A percentile compares a stretch with the other conserved stretches of the same genome.
These are phyloP conservation scores for Citrus australasica DNA, from an alignment of 345 rosid species.

Conservation along the genomic window DNA sequence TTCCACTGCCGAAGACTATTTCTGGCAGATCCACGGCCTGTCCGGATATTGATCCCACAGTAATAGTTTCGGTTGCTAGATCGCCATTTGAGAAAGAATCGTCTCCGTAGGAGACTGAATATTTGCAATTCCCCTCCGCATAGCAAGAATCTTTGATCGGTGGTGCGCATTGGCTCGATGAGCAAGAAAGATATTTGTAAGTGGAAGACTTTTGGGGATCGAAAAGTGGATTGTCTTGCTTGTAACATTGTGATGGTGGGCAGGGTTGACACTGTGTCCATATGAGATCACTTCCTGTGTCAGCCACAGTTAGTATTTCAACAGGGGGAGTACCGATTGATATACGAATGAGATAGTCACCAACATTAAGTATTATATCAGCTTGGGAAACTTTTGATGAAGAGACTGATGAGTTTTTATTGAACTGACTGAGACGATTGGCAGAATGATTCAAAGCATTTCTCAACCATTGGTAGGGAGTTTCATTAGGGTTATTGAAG, in stretches of 20 bases:
- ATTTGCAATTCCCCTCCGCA: conserved; percentile 21
- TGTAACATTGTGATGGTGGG: conserved; percentile 19
- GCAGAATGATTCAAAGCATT: conserved; percentile 15
- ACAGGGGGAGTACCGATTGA: conserved; percentile 24
- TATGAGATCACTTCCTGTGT: conserved; percentile 18
- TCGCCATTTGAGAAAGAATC: conserved; percentile 33
- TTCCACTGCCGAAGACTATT: conserved; percentile 47
- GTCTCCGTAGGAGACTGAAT: conserved; percentile 30
- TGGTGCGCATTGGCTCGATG: conserved; percentile 20
- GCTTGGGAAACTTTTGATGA: background rate
- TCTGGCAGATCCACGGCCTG: conserved; percentile 30
- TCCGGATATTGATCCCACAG: conserved; percentile 35
- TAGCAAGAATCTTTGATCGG: background rate
- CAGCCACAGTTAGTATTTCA: conserved; percentile 3
- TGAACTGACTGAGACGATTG: background rate
- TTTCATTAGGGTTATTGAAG: conserved; percentile 9
- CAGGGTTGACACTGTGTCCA: conserved; percentile 30
- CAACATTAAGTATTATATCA: background rate
- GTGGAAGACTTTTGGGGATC: conserved; percentile 38
- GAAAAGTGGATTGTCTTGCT: conserved; percentile 29
- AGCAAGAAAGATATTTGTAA: conserved; percentile 29
- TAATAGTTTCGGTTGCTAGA: conserved; percentile 42
- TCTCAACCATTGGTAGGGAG: background rate
- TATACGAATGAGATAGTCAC: conserved; percentile 15
- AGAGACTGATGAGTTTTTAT: background rate